These are phyloP conservation scores for Penicillium desertorum DNA, from an alignment of 495 filamentous ascomycete species.

Conservation along the genomic window DNA sequence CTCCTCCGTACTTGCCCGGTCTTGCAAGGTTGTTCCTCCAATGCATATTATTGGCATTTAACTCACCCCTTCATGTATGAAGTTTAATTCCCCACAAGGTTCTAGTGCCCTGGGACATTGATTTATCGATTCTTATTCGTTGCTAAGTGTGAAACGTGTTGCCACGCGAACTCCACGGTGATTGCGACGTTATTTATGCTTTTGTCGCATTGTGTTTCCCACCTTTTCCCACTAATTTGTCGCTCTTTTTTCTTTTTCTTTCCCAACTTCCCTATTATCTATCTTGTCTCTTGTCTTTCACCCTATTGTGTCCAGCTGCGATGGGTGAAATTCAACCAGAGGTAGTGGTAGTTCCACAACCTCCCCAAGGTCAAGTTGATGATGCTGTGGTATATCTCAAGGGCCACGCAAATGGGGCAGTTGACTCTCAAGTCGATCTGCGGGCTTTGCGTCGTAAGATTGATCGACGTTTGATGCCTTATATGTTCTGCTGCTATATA, in stretches of 20 bases:
- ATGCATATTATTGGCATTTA: neutral
- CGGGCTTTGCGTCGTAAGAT: conserved; percentile 40
- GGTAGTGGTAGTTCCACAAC: conserved; percentile 7
- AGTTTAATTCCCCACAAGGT: neutral
- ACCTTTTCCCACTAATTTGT: neutral
- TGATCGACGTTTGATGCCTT: conserved; percentile 51
- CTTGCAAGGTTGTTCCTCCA: neutral
- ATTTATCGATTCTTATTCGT: neutral
- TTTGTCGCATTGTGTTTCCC: neutral
- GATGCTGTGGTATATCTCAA: conserved; percentile 40
- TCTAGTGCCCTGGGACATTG: neutral
- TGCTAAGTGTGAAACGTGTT: neutral
- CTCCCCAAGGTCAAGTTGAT: conserved; percentile 24
- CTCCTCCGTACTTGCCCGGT: neutral
- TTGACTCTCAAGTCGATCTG: conserved; percentile 17
- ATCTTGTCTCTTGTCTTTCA: neutral
- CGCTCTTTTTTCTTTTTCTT: neutral
- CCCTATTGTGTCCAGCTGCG: neutral
- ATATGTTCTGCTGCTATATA: conserved; percentile 61
- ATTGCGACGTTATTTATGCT: neutral
- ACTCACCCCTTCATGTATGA: neutral
- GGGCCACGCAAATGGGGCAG: conserved; percentile 14
- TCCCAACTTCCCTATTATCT: neutral
- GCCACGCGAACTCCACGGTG: neutral
- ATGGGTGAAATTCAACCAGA: conserved; percentile 22